Evolutionary conservation across 2,329 filamentous ascomycete species (phyloP).

Genomic region (Verticillium nonalfalfae): DNA sequence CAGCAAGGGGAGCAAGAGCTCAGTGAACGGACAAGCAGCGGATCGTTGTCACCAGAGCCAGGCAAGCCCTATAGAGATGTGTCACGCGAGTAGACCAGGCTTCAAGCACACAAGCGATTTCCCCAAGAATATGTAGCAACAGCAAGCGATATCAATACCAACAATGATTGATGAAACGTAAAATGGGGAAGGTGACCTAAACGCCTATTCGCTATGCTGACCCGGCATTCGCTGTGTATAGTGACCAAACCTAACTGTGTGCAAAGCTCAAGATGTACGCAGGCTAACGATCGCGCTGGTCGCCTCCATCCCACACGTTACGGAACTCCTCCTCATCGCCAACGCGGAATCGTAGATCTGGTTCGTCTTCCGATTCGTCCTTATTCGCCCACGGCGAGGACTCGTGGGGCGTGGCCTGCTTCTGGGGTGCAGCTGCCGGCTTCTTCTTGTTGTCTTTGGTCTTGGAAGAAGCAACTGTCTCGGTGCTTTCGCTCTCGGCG

Average conservation of each 20-base stretch:
- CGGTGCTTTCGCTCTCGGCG: neutral
- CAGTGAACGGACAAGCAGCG: neutral
- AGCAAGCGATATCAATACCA: neutral
- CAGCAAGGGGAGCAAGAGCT: neutral
- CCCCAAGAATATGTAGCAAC: neutral
- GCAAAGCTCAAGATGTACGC: neutral
- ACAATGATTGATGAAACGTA: neutral
- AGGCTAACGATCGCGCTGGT: conserved; percentile 1
- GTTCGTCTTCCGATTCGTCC: conserved; percentile 6
- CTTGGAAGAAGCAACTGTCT: neutral
- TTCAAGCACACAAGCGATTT: neutral
- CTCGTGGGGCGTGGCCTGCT: neutral
- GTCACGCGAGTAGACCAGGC: neutral
- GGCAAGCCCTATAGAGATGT: neutral
- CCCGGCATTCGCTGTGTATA: neutral
- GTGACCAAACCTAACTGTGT: neutral
- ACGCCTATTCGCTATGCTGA: conserved; percentile 1
- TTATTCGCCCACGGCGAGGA: conserved; percentile 10
- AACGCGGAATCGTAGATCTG: conserved; percentile 12
- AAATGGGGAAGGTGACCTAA: neutral
- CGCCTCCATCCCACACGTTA: conserved; percentile 33
- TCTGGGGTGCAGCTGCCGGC: neutral
- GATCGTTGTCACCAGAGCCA: neutral
- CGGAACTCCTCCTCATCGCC: conserved; percentile 35
- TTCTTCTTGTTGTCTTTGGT: neutral